Evolutionary conservation across 495 filamentous ascomycete species (phyloP).

Genomic region (Aspergillus kassunensis): DNA sequence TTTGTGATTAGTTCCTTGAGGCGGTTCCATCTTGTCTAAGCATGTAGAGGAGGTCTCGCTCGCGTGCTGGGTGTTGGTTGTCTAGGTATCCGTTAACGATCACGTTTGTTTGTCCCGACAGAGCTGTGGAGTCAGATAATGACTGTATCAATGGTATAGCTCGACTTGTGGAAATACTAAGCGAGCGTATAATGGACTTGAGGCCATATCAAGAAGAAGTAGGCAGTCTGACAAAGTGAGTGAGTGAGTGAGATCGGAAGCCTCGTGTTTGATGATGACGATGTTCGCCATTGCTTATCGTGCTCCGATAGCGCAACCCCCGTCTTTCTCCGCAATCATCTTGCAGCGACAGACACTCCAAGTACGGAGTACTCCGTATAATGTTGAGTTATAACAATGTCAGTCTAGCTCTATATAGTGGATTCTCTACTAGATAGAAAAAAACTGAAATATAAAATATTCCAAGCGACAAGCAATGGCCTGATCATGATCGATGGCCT

Average conservation of each 20-base stretch:
- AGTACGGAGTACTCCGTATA: too few species aligned
- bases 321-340: neutral
- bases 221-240: neutral
- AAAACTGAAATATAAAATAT: too few species aligned
- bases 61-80: neutral
- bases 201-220: neutral
- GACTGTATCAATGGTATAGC: too few species aligned
- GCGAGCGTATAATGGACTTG: too few species aligned
- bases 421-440: too few species aligned
- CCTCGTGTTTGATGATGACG: neutral
- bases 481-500: conserved; percentile 10
- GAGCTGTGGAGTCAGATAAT: neutral
- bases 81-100: neutral
- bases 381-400: too few species aligned
- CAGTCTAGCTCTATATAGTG: too few species aligned
- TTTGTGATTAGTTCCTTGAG: conserved; percentile 11
- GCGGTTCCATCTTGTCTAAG: conserved; percentile 6
- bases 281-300: neutral
- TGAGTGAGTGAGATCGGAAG: neutral
- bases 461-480: too few species aligned
- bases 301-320: conserved; percentile 1
- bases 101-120: neutral
- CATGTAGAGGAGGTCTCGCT: neutral
- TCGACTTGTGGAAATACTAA: too few species aligned
- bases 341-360: neutral